Percentiles rank a stretch among this genome's conserved stretches.
Conservation (phyloP, 805 yeast species). For the Spathaspora boniae region DNA sequence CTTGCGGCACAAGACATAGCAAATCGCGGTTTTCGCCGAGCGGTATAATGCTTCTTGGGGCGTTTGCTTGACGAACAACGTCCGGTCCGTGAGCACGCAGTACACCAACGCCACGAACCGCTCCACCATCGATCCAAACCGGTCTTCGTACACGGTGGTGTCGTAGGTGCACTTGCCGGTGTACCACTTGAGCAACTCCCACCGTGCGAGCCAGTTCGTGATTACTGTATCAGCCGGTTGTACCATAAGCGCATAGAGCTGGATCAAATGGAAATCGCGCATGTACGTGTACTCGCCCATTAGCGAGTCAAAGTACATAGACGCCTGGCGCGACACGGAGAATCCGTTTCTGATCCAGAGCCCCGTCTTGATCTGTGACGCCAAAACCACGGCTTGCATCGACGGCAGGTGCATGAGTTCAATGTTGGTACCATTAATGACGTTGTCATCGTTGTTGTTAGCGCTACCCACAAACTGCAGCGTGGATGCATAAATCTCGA, state of each 20-base stretch:
- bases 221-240: slow-evolving; percentile 34
- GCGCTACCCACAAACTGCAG: slow-evolving; percentile 28
- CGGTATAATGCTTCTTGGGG: slow-evolving; percentile 24
- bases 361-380: slow-evolving; percentile 58
- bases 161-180: slow-evolving; percentile 27
- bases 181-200: slow-evolving; percentile 56
- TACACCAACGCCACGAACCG: slow-evolving; percentile 43
- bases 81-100: slow-evolving; percentile 39
- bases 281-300: slow-evolving; percentile 39
- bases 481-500: slow-evolving; percentile 14
- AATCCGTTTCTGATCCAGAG: slow-evolving; percentile 76
- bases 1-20: slow-evolving; percentile 47
- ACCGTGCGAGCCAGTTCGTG: slow-evolving; percentile 46
- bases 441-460: background rate
- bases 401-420: too few species aligned
- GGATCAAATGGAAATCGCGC: slow-evolving; percentile 46
- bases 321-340: slow-evolving; percentile 48
- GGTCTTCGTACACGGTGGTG: slow-evolving; percentile 46
- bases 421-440: slow-evolving; percentile 48
- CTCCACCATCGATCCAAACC: slow-evolving; percentile 40
- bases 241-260: slow-evolving; percentile 37
- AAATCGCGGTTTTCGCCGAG: slow-evolving; percentile 39
- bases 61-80: slow-evolving; percentile 19
- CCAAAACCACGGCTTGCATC: slow-evolving; percentile 56
- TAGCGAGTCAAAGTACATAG: slow-evolving; percentile 42